Percentiles rank a stretch among this genome's conserved stretches.
Conservation (phyloP, 202 grass and related monocot genomes). For the Panicum hallii region DNA sequence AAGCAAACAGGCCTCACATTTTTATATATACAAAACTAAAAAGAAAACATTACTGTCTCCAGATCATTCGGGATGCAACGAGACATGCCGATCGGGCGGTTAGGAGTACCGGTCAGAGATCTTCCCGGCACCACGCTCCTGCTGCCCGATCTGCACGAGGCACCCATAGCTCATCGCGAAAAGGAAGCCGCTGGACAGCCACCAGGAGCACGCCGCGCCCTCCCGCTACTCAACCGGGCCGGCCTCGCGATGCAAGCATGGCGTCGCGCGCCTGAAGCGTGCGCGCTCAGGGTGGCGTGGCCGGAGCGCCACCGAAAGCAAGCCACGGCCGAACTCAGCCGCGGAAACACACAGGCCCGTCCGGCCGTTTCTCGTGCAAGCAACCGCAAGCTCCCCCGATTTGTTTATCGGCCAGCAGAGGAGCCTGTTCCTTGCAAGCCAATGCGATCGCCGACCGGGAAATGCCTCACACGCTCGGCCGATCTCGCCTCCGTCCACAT, state of each 20-base stretch:
- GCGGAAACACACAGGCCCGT: slow-evolving; percentile 12
- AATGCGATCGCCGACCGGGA: slow-evolving; percentile 44
- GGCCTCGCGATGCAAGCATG: not conserved
- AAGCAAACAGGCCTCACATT: no score
- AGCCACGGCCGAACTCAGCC: slow-evolving; percentile 31
- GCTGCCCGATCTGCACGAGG: not conserved
- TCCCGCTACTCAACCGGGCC: slow-evolving; percentile 15
- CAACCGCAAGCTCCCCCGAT: slow-evolving; percentile 35
- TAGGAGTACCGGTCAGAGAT: not conserved
- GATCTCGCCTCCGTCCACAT: not conserved
- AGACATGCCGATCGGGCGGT: no score
- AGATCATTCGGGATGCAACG: not conserved
- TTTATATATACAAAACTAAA: not conserved
- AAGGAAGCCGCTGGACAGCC: not conserved
- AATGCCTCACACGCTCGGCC: slow-evolving; percentile 40
- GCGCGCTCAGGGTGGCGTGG: not conserved
- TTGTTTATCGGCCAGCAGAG: not conserved
- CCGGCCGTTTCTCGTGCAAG: slow-evolving; percentile 46
- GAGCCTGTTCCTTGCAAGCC: slow-evolving; percentile 72
- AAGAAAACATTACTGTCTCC: not conserved
- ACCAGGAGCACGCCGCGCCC: not conserved
- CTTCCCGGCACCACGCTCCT: not conserved
- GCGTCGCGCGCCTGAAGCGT: not conserved
- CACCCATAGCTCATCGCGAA: not conserved
- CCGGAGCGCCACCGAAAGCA: slow-evolving; percentile 36